Conservation (phyloP, 495 filamentous ascomycete genomes). For the Xylaria telfairii region DNA sequence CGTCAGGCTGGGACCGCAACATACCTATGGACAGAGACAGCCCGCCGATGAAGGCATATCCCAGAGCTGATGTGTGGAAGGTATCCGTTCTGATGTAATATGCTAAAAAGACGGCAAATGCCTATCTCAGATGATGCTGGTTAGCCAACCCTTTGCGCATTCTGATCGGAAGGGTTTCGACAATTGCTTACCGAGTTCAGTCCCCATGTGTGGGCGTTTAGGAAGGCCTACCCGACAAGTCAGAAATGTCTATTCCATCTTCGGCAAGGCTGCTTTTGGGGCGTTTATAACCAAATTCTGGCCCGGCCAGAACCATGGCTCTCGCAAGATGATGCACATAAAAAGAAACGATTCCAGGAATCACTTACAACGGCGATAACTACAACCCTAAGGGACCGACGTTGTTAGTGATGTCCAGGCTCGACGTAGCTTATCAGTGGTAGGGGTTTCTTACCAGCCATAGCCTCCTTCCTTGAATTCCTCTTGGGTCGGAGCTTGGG, state of each 20-base stretch:
- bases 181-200: conserved; percentile 56
- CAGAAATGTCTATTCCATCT: not conserved
- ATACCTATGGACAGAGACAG: conserved; percentile 65
- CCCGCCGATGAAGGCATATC: conserved; percentile 77
- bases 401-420: conserved; percentile 9
- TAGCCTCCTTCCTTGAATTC: conserved; percentile 55
- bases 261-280: not conserved
- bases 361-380: conserved; percentile 47
- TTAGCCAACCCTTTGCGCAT: conserved; percentile 1
- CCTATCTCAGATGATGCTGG: conserved; percentile 38
- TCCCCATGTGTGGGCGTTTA: conserved; percentile 69
- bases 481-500: conserved; percentile 1
- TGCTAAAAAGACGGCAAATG: conserved; percentile 74
- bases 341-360: not conserved
- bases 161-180: not conserved
- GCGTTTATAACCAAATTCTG: no score
- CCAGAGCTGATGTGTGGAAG: conserved; percentile 63
- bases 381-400: conserved; percentile 56
- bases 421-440: not conserved
- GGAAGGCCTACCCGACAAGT: conserved; percentile 40
- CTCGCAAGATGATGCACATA: not conserved
- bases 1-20: conserved; percentile 44
- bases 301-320: not conserved
- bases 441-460: conserved; percentile 50
- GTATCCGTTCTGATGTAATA: conserved; percentile 67